Evolutionary conservation across 2,329 filamentous ascomycete genomes (phyloP), one percentile per base, ranked within the genome.

Genomic region (Alternaria triticimaculans): DNA sequence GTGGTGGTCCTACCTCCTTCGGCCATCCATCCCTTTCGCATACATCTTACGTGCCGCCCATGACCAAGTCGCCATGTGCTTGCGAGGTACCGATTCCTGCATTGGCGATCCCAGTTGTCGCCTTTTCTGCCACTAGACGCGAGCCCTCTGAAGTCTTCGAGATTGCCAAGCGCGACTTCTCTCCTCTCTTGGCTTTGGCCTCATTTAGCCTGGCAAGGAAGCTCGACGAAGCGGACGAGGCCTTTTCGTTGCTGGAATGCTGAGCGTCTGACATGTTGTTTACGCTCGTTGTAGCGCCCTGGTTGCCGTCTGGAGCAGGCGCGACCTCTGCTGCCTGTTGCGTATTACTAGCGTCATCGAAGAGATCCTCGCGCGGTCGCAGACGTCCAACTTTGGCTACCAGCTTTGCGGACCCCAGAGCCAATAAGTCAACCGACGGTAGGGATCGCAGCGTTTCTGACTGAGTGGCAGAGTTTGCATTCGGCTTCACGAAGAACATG

Each of bases 331-430:
- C 41, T 9, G 56, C 20, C 15, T 48, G 58, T 37, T 65, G 63
- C n/a, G 50, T 26, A 26, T 58, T 51, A 11, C 37, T 43, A 6
- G 57, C 41, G 44, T 55, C 43, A 10, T 72, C 64, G n/a, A 73
- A 65, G 6, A 74, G 57, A 3, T 78, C 71, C 25, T 76, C 73
- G 14, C 69, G 72, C n/a, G 77, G 78, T 18, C 76, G 75, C 14
- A 93, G 78, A 41, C 87, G 84, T 63, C 88, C 88, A 66, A 90
- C 89, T 30, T 84, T 87, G 12, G 91, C 91, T 49, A 91, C 83
- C 62, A 96, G 87, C 61, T 92, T 89, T 10, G 90, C 87, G 55
- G 88, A 87, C 65, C 89, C 90, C 37, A 89, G 87, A n/a, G 87
- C 90, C 4, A 96, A 82, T 5, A 96, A 83, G 74, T 94, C 91